phyloP scores from a whole-genome alignment of 805 yeast species.

The Tetrapisispora pingtungensis region DNA sequence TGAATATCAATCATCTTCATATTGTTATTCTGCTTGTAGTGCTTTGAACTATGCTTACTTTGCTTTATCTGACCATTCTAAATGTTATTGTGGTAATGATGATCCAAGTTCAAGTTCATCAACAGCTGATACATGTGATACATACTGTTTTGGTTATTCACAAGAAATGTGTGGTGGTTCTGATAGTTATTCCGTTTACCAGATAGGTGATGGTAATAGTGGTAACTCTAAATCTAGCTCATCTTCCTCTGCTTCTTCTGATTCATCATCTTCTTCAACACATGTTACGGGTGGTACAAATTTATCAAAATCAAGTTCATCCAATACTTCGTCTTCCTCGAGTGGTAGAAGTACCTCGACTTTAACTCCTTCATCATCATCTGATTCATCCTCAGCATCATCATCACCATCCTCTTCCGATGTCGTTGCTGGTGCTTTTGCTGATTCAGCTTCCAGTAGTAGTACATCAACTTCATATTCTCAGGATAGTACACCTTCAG shows the following conservation, averaged over 20 bases:
- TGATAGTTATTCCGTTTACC: conserved; percentile 37
- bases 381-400: background rate
- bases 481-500: background rate
- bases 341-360: conserved; percentile 4
- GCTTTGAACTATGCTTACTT: conserved; percentile 18
- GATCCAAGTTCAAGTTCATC: conserved; percentile 12
- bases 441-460: background rate
- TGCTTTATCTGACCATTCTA: conserved; percentile 21
- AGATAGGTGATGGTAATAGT: conserved; percentile 18
- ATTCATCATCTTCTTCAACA: background rate
- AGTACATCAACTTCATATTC: background rate
- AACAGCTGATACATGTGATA: conserved; percentile 14
- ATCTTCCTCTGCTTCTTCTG: background rate
- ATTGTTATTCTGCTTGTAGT: conserved; percentile 18
- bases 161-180: conserved; percentile 56
- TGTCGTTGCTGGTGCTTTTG: background rate
- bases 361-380: background rate
- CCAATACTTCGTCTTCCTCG: conserved; percentile 2
- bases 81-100: conserved; percentile 27
- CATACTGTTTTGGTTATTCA: conserved; percentile 48
- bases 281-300: background rate
- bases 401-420: conserved; percentile 12
- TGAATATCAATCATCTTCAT: conserved; percentile 21
- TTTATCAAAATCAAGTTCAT: conserved; percentile 4
- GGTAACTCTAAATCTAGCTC: conserved; percentile 3